A percentile compares a stretch with the other conserved stretches of the same genome.
These are phyloP conservation scores for Podila minutissima DNA, from an alignment of 192 early-diverging fungal genomes.

Conservation along the genomic window DNA sequence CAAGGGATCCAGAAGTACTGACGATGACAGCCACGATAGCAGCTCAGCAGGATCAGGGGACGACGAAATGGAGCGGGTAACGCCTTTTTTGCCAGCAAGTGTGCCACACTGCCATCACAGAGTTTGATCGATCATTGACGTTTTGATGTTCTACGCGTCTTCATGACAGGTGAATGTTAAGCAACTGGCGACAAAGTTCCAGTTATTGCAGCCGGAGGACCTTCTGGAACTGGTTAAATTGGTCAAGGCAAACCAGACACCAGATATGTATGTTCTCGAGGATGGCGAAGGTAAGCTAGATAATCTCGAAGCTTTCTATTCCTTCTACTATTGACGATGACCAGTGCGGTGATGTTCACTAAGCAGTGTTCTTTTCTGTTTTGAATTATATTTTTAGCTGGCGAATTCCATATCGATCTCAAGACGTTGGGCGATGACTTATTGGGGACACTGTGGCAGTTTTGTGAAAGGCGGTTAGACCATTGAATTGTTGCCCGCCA, in stretches of 20 bases:
- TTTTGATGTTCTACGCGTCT: not conserved
- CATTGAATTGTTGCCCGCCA: not conserved
- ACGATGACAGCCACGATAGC: conserved; percentile 41
- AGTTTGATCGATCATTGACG: too few species aligned
- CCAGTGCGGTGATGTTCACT: not conserved
- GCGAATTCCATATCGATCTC: conserved; percentile 56
- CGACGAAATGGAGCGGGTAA: conserved; percentile 34
- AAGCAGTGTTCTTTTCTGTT: not conserved
- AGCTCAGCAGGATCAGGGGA: conserved; percentile 42
- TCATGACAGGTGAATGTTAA: conserved; percentile 33
- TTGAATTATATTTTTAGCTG: conserved; percentile 13
- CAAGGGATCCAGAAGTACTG: conserved; percentile 33
- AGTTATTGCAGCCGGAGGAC: conserved; percentile 47
- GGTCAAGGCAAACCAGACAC: conserved; percentile 47
- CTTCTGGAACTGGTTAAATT: conserved; percentile 48
- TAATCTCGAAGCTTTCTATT: not conserved
- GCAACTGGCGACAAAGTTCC: conserved; percentile 52
- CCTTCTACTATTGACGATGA: not conserved
- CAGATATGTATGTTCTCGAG: conserved; percentile 57
- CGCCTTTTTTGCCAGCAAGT: not conserved
- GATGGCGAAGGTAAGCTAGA: conserved; percentile 50
- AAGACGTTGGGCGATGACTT: conserved; percentile 49
- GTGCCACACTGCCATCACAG: not conserved
- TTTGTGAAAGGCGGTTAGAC: conserved; percentile 23
- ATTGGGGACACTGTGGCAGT: conserved; percentile 35